A percentile compares a stretch with the other conserved stretches of the same genome.
Conservation (phyloP, 495 filamentous ascomycete species). For the Xylaria longipes region DNA sequence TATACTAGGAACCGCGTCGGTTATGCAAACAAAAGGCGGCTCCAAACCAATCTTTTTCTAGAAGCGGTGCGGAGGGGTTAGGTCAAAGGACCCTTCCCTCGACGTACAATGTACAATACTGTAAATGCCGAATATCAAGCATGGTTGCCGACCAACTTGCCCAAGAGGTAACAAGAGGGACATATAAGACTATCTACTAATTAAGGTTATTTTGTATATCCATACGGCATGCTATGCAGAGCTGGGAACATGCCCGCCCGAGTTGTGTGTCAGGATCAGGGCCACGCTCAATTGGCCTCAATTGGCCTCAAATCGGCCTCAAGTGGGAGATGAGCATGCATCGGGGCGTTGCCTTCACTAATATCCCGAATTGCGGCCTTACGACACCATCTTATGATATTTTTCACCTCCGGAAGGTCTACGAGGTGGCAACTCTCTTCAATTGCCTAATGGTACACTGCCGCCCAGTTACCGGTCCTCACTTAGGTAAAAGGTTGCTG, state of each 20-base stretch:
- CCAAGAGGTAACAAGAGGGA: not conserved
- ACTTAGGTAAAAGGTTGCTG: not conserved
- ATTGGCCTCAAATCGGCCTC: not conserved
- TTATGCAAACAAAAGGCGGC: not conserved
- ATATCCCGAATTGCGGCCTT: not conserved
- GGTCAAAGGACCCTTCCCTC: not conserved
- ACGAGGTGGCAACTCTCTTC: not conserved
- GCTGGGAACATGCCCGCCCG: not conserved
- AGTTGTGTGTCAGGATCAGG: conserved; percentile 1
- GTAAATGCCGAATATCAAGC: not conserved
- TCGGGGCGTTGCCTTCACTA: not conserved
- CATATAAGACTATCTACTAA: not conserved
- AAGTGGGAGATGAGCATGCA: not conserved
- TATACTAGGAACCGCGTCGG: not conserved
- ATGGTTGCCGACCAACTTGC: not conserved
- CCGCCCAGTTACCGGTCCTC: no score
- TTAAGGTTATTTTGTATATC: not conserved
- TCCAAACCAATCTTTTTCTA: not conserved
- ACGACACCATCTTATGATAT: not conserved
- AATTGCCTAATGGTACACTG: no score
- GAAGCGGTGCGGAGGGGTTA: not conserved
- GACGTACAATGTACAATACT: not conserved
- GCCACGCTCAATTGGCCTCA: not conserved
- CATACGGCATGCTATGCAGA: not conserved
- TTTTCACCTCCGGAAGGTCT: not conserved